A percentile compares a stretch with the other conserved stretches of the same genome.
These are phyloP conservation scores for Fusarium miscanthi DNA, from an alignment of 2,329 filamentous ascomycete species.

Conservation along the genomic window DNA sequence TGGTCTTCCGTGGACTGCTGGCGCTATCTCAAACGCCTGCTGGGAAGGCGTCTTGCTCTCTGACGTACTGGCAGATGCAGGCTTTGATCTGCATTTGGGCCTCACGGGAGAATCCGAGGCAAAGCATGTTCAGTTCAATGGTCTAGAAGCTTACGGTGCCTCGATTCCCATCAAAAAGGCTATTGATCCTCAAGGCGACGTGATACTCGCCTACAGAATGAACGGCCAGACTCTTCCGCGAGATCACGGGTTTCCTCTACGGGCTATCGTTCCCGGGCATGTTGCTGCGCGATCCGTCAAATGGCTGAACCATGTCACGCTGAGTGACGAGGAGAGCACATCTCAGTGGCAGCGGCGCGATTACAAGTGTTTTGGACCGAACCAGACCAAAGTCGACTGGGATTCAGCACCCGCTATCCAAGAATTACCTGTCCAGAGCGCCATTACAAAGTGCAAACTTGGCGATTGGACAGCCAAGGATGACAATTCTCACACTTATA, in stretches of 20 bases:
- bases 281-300: slow-evolving; percentile 76
- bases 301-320: slow-evolving; percentile 72
- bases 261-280: slow-evolving; percentile 71
- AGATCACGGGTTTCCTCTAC: slow-evolving; percentile 74
- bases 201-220: slow-evolving; percentile 75
- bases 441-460: slow-evolving; percentile 66
- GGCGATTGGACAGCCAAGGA: slow-evolving; percentile 49
- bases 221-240: slow-evolving; percentile 71
- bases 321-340: slow-evolving; percentile 73
- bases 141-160: slow-evolving; percentile 69
- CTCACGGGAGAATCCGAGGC: slow-evolving; percentile 52
- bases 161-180: slow-evolving; percentile 70
- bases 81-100: slow-evolving; percentile 57
- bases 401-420: slow-evolving; percentile 72
- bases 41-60: slow-evolving; percentile 68
- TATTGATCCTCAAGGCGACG: slow-evolving; percentile 70
- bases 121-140: slow-evolving; percentile 68
- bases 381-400: slow-evolving; percentile 70
- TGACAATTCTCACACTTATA: not conserved
- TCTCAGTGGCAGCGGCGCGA: slow-evolving; percentile 75
- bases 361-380: slow-evolving; percentile 76
- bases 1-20: slow-evolving; percentile 69
- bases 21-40: slow-evolving; percentile 69
- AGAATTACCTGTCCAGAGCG: slow-evolving; percentile 75
- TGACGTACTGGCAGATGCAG: slow-evolving; percentile 67